phyloP scores from a whole-genome alignment of 2,329 filamentous ascomycete genomes.

The Tolypocladium guangdongense region DNA sequence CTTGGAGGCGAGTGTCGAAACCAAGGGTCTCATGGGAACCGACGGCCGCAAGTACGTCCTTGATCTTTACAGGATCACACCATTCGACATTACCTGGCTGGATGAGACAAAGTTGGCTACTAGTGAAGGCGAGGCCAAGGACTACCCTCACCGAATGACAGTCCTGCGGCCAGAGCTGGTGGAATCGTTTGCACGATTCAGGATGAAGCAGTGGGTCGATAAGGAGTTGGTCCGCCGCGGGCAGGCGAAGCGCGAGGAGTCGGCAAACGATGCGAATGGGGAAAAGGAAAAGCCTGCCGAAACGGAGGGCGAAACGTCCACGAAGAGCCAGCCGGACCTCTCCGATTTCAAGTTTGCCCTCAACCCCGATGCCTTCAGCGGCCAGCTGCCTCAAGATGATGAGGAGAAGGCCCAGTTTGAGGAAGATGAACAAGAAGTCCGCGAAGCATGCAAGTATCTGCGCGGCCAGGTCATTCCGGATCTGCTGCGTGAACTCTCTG shows the following conservation, averaged over 20 bases:
- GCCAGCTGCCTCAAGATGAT: constrained; percentile 79
- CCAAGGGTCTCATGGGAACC: constrained; percentile 92
- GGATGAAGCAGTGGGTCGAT: constrained; percentile 83
- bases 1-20: constrained; percentile 91
- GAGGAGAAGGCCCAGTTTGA: constrained; percentile 78
- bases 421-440: constrained; percentile 80
- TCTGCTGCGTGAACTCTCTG: constrained; percentile 74
- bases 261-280: constrained; percentile 22
- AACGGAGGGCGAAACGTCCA: constrained; percentile 23
- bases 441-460: constrained; percentile 70
- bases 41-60: constrained; percentile 97
- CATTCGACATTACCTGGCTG: constrained; percentile 82
- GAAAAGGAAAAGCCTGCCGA: constrained; percentile 23
- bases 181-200: constrained; percentile 71
- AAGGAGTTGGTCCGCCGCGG: constrained; percentile 58
- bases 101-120: constrained; percentile 55
- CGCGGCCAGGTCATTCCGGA: constrained; percentile 70
- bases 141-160: constrained; percentile 94
- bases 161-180: constrained; percentile 84
- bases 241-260: constrained; percentile 19
- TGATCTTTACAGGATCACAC: constrained; percentile 89
- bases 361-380: constrained; percentile 93
- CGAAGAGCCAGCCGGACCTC: constrained; percentile 61
- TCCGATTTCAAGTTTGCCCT: constrained; percentile 79
- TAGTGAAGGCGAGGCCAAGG: constrained; percentile 28